Evolutionary conservation across 305 asterid genomes (phyloP).

Genomic region (Withania somnifera): DNA sequence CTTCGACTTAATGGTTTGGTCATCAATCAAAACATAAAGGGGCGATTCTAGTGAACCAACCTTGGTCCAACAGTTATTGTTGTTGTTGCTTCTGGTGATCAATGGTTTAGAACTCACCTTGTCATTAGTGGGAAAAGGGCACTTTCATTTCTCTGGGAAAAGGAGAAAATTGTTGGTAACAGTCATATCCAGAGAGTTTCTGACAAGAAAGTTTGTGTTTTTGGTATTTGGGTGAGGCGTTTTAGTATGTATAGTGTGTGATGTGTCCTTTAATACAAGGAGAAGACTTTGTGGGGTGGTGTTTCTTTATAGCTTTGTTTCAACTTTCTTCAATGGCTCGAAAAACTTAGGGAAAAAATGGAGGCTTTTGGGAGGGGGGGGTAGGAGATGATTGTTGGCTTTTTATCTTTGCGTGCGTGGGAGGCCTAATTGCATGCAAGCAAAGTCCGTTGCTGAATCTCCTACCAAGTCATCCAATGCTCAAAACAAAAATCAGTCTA

Average conservation of each 20-base stretch:
- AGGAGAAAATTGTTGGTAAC: neutral
- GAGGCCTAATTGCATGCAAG: constrained; percentile 13
- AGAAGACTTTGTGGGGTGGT: neutral
- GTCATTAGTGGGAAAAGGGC: constrained; percentile 63
- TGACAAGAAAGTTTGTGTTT: neutral
- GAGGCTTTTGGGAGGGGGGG: constrained; percentile 24
- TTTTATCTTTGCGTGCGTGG: constrained; percentile 50
- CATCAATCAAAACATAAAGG: too few species aligned
- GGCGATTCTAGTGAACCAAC: too few species aligned
- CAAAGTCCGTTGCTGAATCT: too few species aligned
- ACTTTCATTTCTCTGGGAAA: constrained; percentile 62
- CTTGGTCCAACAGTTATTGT: too few species aligned
- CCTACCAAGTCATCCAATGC: too few species aligned
- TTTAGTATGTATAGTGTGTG: neutral
- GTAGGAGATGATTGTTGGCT: constrained; percentile 40
- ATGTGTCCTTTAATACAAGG: neutral
- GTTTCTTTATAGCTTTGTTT: neutral
- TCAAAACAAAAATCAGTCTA: too few species aligned
- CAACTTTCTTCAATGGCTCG: constrained; percentile 9
- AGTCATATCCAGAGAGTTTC: neutral
- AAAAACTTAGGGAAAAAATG: constrained; percentile 3
- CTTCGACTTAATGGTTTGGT: too few species aligned
- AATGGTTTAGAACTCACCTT: constrained; percentile 26
- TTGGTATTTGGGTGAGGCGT: neutral
- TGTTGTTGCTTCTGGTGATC: neutral